phyloP scores from a whole-genome alignment of 2,329 filamentous ascomycete genomes.

The Xylariaceae sp. region DNA sequence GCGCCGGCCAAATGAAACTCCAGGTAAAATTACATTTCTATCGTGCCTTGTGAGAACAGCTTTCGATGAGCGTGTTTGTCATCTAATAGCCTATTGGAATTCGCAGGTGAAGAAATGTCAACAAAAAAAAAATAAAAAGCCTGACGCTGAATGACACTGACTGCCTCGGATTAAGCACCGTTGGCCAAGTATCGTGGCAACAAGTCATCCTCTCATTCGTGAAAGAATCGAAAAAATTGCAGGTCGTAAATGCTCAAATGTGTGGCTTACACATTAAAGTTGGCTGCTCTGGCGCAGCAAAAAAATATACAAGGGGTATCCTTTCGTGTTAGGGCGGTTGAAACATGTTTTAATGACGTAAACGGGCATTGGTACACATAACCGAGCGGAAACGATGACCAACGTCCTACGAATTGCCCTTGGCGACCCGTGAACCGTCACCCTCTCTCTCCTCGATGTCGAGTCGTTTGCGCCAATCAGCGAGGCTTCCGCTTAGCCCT shows the following conservation, averaged over 20 bases:
- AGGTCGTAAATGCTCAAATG: slow-evolving; percentile 7
- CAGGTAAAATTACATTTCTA: no score
- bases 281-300: slow-evolving; percentile 1
- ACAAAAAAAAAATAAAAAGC: no score
- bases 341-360: not conserved
- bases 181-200: no score
- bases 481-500: slow-evolving; percentile 66
- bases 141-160: no score
- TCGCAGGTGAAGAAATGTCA: no score
- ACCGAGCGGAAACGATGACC: not conserved
- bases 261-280: not conserved
- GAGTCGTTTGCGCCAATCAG: slow-evolving; percentile 75
- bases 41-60: no score
- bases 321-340: not conserved
- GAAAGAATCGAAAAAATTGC: slow-evolving; percentile 1
- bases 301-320: slow-evolving; percentile 12
- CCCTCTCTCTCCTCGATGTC: slow-evolving; percentile 49
- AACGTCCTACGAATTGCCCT: slow-evolving; percentile 13
- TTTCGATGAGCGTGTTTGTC: no score
- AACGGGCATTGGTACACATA: not conserved
- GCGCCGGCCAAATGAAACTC: no score
- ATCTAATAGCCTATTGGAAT: no score
- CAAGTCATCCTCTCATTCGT: no score
- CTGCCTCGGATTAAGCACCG: no score
- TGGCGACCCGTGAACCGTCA: slow-evolving; percentile 11